Conservation (phyloP, 108 stramenopile species). For the Fragilariopsis cylindrus region DNA sequence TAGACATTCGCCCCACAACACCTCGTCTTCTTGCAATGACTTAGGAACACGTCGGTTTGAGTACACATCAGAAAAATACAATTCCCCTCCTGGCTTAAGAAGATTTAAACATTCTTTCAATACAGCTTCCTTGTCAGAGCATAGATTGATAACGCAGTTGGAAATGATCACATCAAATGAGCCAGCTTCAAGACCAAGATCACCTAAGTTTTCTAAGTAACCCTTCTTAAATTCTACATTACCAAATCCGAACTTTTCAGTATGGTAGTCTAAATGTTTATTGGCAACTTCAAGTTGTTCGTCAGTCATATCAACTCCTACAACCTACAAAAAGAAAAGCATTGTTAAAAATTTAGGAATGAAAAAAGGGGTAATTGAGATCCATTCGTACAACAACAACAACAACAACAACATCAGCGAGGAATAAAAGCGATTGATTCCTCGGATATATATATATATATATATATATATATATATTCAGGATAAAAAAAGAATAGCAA, state of each 20-base stretch:
- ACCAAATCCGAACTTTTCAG: constrained; percentile 85
- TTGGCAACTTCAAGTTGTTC: constrained; percentile 92
- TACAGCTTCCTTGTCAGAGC: constrained; percentile 93
- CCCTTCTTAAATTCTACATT: constrained; percentile 93
- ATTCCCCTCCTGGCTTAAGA: constrained; percentile 92
- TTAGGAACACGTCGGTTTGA: constrained; percentile 89
- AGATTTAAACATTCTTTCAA: constrained; percentile 81
- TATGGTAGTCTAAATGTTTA: constrained; percentile 76
- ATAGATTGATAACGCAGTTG: constrained; percentile 98
- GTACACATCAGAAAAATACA: constrained; percentile 98
- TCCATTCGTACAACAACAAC: not conserved
- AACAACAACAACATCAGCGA: not conserved
- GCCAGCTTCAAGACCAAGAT: constrained; percentile 70
- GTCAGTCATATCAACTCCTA: constrained; percentile 98
- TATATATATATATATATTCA: too few species aligned
- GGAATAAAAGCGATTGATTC: too few species aligned
- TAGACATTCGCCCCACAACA: constrained; percentile 96
- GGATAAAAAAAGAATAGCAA: too few species aligned
- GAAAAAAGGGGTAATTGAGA: not conserved
- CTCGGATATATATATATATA: too few species aligned
- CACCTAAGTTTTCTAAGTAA: constrained; percentile 82
- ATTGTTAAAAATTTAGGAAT: not conserved
- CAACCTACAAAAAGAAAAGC: constrained; percentile 45
- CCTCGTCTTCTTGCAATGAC: constrained; percentile 65
- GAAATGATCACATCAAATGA: constrained; percentile 94